Conservation (phyloP, 2,329 filamentous ascomycete species). For the Beauveria scarabaeidicola region DNA sequence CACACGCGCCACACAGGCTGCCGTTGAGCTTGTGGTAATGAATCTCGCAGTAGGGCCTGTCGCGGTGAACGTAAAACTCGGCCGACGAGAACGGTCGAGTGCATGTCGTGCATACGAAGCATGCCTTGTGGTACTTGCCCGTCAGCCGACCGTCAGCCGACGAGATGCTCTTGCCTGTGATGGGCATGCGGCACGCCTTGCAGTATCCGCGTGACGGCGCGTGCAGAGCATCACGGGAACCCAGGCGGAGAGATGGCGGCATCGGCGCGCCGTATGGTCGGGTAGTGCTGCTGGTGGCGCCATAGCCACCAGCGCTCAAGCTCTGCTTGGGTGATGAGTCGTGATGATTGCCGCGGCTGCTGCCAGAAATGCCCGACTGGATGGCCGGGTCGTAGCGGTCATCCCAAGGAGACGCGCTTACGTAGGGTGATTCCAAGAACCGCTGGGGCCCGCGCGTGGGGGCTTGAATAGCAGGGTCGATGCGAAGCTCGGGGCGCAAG, state of each 20-base stretch:
- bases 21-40: constrained; percentile 91
- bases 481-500: constrained; percentile 22
- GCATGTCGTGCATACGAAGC: constrained; percentile 87
- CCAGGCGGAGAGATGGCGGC: constrained; percentile 22
- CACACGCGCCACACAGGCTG: constrained; percentile 73
- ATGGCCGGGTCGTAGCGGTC: constrained; percentile 17
- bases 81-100: constrained; percentile 71
- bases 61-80: constrained; percentile 85
- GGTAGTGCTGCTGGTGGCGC: background rate
- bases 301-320: constrained; percentile 12
- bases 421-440: constrained; percentile 21
- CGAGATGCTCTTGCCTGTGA: constrained; percentile 86
- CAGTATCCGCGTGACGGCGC: constrained; percentile 61
- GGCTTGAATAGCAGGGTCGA: constrained; percentile 25
- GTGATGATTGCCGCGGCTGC: background rate
- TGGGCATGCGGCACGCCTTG: constrained; percentile 69
- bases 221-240: constrained; percentile 31
- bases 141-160: constrained; percentile 87
- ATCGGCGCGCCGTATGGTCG: constrained; percentile 1
- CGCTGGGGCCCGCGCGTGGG: constrained; percentile 19
- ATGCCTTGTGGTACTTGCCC: constrained; percentile 89
- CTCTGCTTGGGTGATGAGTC: constrained; percentile 8
- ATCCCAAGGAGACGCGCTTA: constrained; percentile 18
- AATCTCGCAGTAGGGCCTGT: constrained; percentile 81
- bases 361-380: constrained; percentile 14